These are phyloP conservation scores for Westerdykella ornata DNA, from an alignment of 2,329 filamentous ascomycete species.

Conservation along the genomic window DNA sequence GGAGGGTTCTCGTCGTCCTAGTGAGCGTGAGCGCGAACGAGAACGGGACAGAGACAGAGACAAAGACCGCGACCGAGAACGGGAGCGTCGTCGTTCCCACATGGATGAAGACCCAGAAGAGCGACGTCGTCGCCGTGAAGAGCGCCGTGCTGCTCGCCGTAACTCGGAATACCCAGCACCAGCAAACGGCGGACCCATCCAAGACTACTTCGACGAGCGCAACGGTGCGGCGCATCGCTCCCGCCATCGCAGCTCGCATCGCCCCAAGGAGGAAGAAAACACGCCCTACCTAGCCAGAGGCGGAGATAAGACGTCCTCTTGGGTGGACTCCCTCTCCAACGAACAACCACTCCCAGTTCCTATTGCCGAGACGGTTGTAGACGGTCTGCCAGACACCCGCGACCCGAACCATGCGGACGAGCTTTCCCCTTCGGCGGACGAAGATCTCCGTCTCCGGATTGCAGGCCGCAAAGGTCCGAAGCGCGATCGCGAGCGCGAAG, in stretches of 20 bases:
- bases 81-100: slow-evolving; percentile 32
- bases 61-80: not conserved
- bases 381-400: slow-evolving; percentile 27
- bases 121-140: slow-evolving; percentile 39
- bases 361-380: slow-evolving; percentile 43
- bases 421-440: slow-evolving; percentile 34
- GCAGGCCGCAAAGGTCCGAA: slow-evolving; percentile 25
- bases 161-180: slow-evolving; percentile 30
- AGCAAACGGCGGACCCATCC: slow-evolving; percentile 34
- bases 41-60: too few relatives aligned
- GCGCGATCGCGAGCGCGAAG: slow-evolving; percentile 25
- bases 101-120: slow-evolving; percentile 34
- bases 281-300: slow-evolving; percentile 33
- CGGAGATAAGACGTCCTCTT: slow-evolving; percentile 46
- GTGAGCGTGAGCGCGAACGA: slow-evolving; percentile 1
- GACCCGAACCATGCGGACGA: slow-evolving; percentile 23
- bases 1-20: slow-evolving; percentile 23
- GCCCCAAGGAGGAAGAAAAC: slow-evolving; percentile 23
- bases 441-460: slow-evolving; percentile 35
- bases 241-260: slow-evolving; percentile 26
- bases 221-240: slow-evolving; percentile 26
- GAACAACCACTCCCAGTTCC: slow-evolving; percentile 44
- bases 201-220: slow-evolving; percentile 42
- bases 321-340: slow-evolving; percentile 43
- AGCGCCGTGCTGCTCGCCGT: slow-evolving; percentile 37